Base-by-base conservation (phyloP, 2,329 filamentous ascomycete species). In the Aspergillus sp. region DNA sequence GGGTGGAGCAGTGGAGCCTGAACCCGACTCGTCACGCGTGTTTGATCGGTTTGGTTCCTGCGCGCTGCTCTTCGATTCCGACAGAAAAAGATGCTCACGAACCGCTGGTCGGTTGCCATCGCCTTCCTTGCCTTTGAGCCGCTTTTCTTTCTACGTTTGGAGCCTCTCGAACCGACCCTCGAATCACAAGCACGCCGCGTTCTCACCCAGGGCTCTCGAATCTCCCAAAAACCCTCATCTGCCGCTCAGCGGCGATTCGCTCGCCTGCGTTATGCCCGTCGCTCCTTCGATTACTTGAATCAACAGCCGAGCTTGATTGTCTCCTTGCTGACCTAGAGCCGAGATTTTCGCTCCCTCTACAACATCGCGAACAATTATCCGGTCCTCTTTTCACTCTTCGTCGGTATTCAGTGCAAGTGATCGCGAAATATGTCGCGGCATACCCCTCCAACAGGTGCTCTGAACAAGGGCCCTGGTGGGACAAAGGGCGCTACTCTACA, bases 21-120 rank as follows among this genome's bases (percentile, higher is more conserved):
- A 34, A 58, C 46, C 31, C 34, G 25, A 34, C 13, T 50, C 41
- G 54, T 52, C 34, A 52, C 47, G 48, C 59, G 51, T 64, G 64
- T 66, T 66, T 65, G 64, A 50, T 64, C 45, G 15, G 64, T 67
- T 67, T 65, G 65, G 60, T 67, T 67, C 61, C 63, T 64, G 59
- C 61, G 51, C 48, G 56, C 53, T 47, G 23, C 41, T 19, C 17
- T 51, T 46, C 43, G 57, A 49, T 54, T 34, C 53, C 54, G 31
- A 59, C 55, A 50, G 48, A 62, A 56, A 64, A 64, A 63, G 61
- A 65, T 66, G 56, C 54, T 63, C 63, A 60, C 60, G 15, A 25
- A 59, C 55, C n/a, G 51, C 57, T 62, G 47, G 56, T 25, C 52
- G 28, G 60, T 49, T 38, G 38, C 34, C 54, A 50, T 61, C 38